Conservation (phyloP, 1,284 basidiomycete species). For the Rhodotorula sp. region DNA sequence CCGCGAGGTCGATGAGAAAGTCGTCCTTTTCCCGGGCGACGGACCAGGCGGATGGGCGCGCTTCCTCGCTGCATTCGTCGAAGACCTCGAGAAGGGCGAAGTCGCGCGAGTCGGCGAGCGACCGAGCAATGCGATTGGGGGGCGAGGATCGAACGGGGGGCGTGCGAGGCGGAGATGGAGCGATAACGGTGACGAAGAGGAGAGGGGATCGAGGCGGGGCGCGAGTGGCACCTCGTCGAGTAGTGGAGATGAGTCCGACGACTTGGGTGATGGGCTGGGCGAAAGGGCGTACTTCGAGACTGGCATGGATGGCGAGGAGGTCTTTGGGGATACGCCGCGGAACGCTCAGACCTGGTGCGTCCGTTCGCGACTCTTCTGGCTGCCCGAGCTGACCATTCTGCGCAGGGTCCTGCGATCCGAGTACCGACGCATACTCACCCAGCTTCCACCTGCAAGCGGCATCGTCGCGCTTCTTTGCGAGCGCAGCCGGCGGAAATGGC, state of each 20-base stretch:
- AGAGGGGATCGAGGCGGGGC: conserved; percentile 1
- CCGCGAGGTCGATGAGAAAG: conserved; percentile 95
- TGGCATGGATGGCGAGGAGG: conserved; percentile 35
- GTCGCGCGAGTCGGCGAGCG: conserved; percentile 37
- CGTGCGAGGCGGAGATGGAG: conserved; percentile 13
- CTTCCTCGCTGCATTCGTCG: conserved; percentile 88
- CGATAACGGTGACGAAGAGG: conserved; percentile 12
- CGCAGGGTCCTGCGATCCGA: conserved; percentile 28
- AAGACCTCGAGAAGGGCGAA: conserved; percentile 86
- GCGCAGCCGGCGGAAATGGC: conserved; percentile 37
- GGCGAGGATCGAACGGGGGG: not conserved
- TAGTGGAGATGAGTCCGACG: conserved; percentile 20
- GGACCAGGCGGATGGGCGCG: conserved; percentile 89
- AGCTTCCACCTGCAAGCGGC: conserved; percentile 13
- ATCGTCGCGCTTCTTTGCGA: conserved; percentile 33
- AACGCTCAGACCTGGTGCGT: conserved; percentile 20
- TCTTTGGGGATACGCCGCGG: conserved; percentile 5
- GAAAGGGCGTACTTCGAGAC: conserved; percentile 37
- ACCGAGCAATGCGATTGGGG: not conserved
- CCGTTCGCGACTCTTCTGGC: not conserved
- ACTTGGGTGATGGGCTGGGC: conserved; percentile 39
- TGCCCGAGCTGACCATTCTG: not conserved
- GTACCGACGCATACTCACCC: conserved; percentile 17
- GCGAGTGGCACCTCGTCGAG: not conserved
- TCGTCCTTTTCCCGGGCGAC: conserved; percentile 88